Percentiles rank a stretch among this genome's conserved stretches.
phyloP scores from a whole-genome alignment of 2,329 filamentous ascomycete species.

The Fusarium acutatum region DNA sequence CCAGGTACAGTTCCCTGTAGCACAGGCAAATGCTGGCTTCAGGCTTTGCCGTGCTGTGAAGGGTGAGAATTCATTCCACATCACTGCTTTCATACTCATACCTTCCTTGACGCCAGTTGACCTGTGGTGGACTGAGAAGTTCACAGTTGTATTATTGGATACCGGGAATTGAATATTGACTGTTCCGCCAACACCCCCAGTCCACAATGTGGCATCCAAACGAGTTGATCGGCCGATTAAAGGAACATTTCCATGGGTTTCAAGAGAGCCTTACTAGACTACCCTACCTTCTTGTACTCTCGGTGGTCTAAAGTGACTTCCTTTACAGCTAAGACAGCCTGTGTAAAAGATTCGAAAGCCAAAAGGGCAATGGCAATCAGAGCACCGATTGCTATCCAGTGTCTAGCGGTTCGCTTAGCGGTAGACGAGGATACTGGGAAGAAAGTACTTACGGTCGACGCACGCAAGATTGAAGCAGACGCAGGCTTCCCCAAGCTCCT shows the following conservation, averaged over 20 bases:
- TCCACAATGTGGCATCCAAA: no score
- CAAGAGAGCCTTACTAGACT: fast-evolving
- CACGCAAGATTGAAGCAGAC: background rate
- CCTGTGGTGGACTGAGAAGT: background rate
- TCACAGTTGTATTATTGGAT: no score
- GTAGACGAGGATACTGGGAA: no score
- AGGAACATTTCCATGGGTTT: background rate
- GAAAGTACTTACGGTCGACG: conserved; percentile 22
- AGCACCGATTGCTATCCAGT: conserved; percentile 7
- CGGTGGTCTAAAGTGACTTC: background rate
- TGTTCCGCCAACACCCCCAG: no score
- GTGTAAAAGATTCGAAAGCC: conserved; percentile 2
- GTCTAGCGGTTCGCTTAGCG: background rate
- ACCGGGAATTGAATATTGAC: no score
- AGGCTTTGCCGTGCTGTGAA: background rate
- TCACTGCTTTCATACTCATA: conserved; percentile 3
- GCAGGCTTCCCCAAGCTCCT: conserved; percentile 10
- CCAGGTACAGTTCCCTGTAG: conserved; percentile 22
- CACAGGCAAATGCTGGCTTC: conserved; percentile 1
- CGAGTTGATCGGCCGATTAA: background rate
- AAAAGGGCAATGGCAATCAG: background rate
- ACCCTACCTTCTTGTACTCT: background rate
- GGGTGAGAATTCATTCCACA: conserved; percentile 9
- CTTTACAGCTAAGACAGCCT: background rate
- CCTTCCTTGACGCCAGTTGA: background rate